A percentile compares a stretch with the other conserved stretches of the same genome.
Evolutionary conservation across 495 filamentous ascomycete genomes (phyloP).

Genomic region (Penicillium soppii): DNA sequence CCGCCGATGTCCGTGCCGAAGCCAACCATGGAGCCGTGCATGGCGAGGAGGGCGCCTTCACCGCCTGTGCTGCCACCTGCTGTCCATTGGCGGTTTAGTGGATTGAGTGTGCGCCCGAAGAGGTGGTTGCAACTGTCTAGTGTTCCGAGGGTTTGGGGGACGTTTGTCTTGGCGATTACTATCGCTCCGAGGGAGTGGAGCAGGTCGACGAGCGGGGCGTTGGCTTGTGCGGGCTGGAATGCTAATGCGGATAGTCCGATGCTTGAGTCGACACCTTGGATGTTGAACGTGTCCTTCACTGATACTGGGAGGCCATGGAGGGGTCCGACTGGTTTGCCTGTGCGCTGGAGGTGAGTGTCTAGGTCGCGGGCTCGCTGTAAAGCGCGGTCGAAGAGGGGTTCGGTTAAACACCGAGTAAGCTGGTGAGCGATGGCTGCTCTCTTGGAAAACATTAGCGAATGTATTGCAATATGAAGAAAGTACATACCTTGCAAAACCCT

Average conservation of each 20-base stretch:
- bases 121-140: slow-evolving; percentile 41
- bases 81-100: slow-evolving; percentile 54
- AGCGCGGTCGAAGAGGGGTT: slow-evolving; percentile 64
- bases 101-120: slow-evolving; percentile 66
- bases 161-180: slow-evolving; percentile 66
- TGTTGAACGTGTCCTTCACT: slow-evolving; percentile 66
- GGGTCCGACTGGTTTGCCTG: slow-evolving; percentile 53
- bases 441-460: slow-evolving; percentile 18
- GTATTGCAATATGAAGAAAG: background rate
- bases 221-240: slow-evolving; percentile 46
- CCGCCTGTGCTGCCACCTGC: slow-evolving; percentile 65
- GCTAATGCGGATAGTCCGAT: slow-evolving; percentile 58
- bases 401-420: slow-evolving; percentile 62
- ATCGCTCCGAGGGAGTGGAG: slow-evolving; percentile 50
- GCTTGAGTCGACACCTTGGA: slow-evolving; percentile 56
- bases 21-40: slow-evolving; percentile 62
- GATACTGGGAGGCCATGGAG: slow-evolving; percentile 68
- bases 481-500: slow-evolving; percentile 59
- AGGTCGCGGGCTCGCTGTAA: slow-evolving; percentile 56
- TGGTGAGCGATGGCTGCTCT: slow-evolving; percentile 61
- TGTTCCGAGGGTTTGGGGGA: slow-evolving; percentile 53
- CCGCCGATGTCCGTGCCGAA: slow-evolving; percentile 70
- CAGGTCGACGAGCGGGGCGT: slow-evolving; percentile 42
- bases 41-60: slow-evolving; percentile 62
- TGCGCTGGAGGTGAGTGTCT: slow-evolving; percentile 51